Evolutionary conservation across 2,329 filamentous ascomycete genomes (phyloP).

Genomic region (Triangularia verruculosa): DNA sequence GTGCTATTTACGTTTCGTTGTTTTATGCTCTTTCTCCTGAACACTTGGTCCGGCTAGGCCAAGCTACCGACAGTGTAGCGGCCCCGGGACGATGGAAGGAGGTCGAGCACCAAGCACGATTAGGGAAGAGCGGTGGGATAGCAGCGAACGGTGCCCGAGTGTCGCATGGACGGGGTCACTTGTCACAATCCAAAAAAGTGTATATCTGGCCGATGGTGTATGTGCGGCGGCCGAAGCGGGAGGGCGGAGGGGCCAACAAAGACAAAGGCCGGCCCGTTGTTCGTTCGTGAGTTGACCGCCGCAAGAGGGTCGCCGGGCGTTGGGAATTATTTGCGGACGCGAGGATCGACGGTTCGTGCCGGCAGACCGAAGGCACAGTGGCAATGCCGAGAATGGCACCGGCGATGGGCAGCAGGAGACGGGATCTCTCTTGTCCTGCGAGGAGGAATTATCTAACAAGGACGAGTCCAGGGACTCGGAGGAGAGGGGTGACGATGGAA

Average conservation of each 20-base stretch:
- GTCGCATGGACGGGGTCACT: not conserved
- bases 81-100: not conserved
- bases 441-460: not conserved
- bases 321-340: not conserved
- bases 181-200: not conserved
- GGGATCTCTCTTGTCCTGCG: no score
- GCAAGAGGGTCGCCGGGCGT: not conserved
- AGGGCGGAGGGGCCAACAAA: not conserved
- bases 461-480: constrained; percentile 3
- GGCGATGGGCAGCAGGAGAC: not conserved
- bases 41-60: not conserved
- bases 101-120: not conserved
- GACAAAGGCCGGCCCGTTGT: not conserved
- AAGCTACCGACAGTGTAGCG: not conserved
- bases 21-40: not conserved
- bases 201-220: not conserved
- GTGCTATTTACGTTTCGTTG: constrained; percentile 37
- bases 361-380: not conserved
- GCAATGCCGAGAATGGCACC: not conserved
- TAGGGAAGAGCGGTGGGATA: not conserved
- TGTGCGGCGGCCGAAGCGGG: not conserved
- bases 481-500: not conserved
- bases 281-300: not conserved
- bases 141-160: not conserved
- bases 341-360: not conserved